A percentile compares a stretch with the other conserved stretches of the same genome.
Conservation (phyloP, 768 basidiomycete genomes). For the Auricularia sp. region DNA sequence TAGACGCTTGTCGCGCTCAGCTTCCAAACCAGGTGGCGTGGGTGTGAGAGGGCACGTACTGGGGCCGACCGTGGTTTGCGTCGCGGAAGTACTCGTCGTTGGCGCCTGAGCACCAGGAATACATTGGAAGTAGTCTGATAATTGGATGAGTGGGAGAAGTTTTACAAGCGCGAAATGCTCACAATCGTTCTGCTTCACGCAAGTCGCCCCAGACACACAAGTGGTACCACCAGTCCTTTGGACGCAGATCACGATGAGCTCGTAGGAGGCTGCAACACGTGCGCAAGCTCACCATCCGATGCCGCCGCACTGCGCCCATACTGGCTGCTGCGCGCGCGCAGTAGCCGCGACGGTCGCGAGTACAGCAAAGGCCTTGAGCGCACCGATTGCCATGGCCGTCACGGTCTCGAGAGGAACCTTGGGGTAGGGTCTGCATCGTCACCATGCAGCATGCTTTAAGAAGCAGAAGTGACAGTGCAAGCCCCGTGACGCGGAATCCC, state of each 20-base stretch:
- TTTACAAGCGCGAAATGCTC: constrained; percentile 7
- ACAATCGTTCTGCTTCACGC: constrained; percentile 38
- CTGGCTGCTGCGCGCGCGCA: constrained; percentile 24
- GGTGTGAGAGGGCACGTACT: constrained; percentile 6
- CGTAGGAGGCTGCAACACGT: not conserved
- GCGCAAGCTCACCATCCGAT: constrained; percentile 33
- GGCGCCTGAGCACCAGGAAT: constrained; percentile 26
- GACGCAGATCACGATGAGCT: not conserved
- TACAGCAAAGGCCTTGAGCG: not conserved
- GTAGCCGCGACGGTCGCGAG: not conserved
- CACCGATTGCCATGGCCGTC: not conserved
- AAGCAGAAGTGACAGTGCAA: too few relatives aligned
- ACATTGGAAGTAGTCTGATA: constrained; percentile 41
- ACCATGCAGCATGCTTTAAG: too few relatives aligned
- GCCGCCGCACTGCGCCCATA: constrained; percentile 42
- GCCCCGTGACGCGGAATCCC: not conserved
- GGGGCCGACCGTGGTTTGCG: constrained; percentile 14
- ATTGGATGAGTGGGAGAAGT: too few relatives aligned
- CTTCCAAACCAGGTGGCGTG: not conserved
- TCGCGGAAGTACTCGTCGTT: constrained; percentile 7
- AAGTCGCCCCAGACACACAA: constrained; percentile 36
- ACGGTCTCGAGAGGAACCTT: too few relatives aligned
- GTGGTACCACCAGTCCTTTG: constrained; percentile 40
- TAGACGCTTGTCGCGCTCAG: constrained; percentile 11
- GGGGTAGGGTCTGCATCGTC: too few relatives aligned